Base-by-base conservation (phyloP, 2,329 filamentous ascomycete species). In the Chlorencoelia australis region DNA sequence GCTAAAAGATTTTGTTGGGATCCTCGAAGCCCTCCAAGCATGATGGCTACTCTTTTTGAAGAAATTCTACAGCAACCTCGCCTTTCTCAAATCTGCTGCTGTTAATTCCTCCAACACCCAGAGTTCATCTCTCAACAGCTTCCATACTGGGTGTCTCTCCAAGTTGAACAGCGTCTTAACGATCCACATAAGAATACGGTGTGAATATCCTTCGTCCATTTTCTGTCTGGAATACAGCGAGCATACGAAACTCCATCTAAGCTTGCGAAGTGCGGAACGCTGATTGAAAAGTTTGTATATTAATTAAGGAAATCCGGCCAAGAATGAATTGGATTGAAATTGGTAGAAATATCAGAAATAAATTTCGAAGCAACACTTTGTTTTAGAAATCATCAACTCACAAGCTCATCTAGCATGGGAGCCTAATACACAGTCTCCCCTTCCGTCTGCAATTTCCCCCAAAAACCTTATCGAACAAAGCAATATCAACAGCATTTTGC, bases 261-360 rank as follows among this genome's bases (percentile, higher is more conserved):
- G 7, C 7, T 7, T 34, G 36, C 29, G 36, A 17, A 7, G 17
- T 14, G 14, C 30, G 5, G 9, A 39, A 39, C 13, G 30, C 36
- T 9, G 28, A 4, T 4, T 34, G 8, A n/a, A 34, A 34, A 2
- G 15, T 39, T 7, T 24, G 14, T 13, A 28, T 29, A 9, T 28
- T 7, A 8, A 24, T 18, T 2, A 31, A 15, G 1, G n/a, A 29
- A 3, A 26, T 6, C 13, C 7, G 9, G 2, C 36, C 36, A 3
- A 39, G 24, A 14, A 39, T 11, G 9, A 33, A 39, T 17, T 35
- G 36, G 9, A 39, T 11, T 24, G 36, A 29, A 16, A 34, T 6
- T 18, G 33, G 24, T 7, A 39, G 15, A 21, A 39, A 39, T 31
- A 28, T 11, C 15, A 11, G 21, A 2, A 5, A 8, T 14, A 15